These are phyloP conservation scores for Carex littledalei DNA, from an alignment of 176 grass and related monocot species.

Conservation along the genomic window DNA sequence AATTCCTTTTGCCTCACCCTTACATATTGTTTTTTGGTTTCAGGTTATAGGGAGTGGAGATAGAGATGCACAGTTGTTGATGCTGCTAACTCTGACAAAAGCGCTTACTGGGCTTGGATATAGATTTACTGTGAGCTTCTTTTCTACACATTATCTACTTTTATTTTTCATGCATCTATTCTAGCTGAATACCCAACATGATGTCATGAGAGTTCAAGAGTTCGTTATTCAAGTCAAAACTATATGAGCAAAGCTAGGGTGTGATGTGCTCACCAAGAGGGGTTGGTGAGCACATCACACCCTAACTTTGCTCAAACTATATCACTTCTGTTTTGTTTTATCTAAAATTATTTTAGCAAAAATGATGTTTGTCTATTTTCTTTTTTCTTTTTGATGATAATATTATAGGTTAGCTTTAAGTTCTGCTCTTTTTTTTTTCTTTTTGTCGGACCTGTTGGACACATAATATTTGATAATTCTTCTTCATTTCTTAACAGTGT, in stretches of 20 bases:
- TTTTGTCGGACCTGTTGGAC: neutral
- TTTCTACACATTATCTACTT: neutral
- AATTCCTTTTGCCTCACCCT: neutral
- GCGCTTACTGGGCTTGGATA: conserved; percentile 63
- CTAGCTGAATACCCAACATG: neutral
- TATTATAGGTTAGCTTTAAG: neutral
- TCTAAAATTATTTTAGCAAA: neutral
- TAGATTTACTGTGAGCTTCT: conserved; percentile 50
- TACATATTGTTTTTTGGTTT: conserved; percentile 22
- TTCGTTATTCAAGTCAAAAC: neutral
- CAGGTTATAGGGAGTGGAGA: conserved; percentile 59
- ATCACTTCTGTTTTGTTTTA: neutral
- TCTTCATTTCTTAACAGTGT: neutral
- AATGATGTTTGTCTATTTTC: neutral
- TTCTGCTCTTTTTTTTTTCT: conserved; percentile 1
- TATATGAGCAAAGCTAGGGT: too few relatives aligned
- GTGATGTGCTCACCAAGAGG: too few relatives aligned
- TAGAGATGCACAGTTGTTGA: conserved; percentile 53
- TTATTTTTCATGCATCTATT: neutral
- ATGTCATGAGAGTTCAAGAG: neutral
- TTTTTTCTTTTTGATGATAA: neutral
- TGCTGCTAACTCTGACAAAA: conserved; percentile 73
- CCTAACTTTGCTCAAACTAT: neutral
- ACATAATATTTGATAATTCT: neutral
- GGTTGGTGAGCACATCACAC: too few relatives aligned